phyloP scores from a whole-genome alignment of 2,329 filamentous ascomycete species.

The Pseudonectria buxi region DNA sequence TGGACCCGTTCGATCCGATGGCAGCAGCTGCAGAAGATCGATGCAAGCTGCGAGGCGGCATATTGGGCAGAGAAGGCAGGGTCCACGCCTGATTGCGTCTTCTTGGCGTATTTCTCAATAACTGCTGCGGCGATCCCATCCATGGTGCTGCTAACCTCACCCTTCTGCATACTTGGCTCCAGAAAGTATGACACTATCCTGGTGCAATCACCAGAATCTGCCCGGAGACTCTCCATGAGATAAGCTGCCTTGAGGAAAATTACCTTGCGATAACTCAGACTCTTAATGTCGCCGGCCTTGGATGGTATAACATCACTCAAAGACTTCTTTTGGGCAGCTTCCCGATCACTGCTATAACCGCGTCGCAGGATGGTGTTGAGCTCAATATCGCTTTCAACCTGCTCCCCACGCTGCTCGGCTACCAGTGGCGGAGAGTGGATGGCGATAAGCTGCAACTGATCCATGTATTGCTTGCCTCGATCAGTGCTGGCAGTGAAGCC shows the following conservation, averaged over 20 bases:
- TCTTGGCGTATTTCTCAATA: constrained; percentile 71
- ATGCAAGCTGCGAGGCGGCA: constrained; percentile 79
- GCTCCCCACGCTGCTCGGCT: constrained; percentile 79
- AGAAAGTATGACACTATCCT: constrained; percentile 87
- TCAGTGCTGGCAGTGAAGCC: constrained; percentile 74
- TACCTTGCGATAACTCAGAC: constrained; percentile 79
- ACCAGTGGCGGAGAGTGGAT: constrained; percentile 82
- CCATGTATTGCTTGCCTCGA: constrained; percentile 63
- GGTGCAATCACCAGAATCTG: constrained; percentile 81
- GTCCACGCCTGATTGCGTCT: constrained; percentile 63
- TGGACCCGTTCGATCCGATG: constrained; percentile 91
- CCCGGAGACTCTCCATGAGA: constrained; percentile 81
- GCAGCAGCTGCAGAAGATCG: constrained; percentile 82
- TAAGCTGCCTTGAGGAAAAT: constrained; percentile 90
- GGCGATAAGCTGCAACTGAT: constrained; percentile 77
- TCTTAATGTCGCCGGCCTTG: constrained; percentile 70
- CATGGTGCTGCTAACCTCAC: constrained; percentile 58
- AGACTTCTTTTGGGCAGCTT: constrained; percentile 71
- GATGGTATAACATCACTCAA: constrained; percentile 68
- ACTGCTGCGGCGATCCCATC: constrained; percentile 59
- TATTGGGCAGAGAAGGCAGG: constrained; percentile 84
- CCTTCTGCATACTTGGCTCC: constrained; percentile 73
- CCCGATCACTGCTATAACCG: constrained; percentile 73
- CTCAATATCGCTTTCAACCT: constrained; percentile 93
- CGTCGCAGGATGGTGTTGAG: constrained; percentile 88